Evolutionary conservation across 176 grass and related monocot genomes (phyloP).

Genomic region (Cenchrus americanus): DNA sequence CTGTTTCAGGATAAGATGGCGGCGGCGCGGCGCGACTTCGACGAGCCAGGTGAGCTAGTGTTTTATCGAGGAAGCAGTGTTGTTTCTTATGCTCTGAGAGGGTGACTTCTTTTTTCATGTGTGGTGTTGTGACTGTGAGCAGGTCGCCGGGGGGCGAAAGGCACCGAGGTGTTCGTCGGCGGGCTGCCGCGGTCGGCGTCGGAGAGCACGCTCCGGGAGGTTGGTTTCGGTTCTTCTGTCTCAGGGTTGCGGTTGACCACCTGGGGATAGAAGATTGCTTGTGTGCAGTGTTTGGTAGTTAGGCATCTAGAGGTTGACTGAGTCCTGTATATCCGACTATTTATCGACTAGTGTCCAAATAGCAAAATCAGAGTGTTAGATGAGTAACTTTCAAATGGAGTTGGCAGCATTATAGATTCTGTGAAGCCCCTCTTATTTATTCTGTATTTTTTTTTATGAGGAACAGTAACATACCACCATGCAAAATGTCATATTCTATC

Average conservation of each 20-base stretch:
- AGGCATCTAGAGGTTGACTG: neutral
- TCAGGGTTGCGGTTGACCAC: neutral
- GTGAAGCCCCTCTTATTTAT: neutral
- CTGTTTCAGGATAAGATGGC: conserved; percentile 45
- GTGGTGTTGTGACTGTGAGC: conserved; percentile 27
- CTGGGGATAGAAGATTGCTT: neutral
- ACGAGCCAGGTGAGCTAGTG: conserved; percentile 45
- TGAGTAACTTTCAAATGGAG: neutral
- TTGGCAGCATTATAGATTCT: neutral
- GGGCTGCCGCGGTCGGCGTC: conserved; percentile 67
- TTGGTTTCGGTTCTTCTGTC: conserved; percentile 31
- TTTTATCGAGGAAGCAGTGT: neutral
- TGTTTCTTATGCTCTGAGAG: neutral
- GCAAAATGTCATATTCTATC: neutral
- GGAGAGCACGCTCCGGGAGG: conserved; percentile 66
- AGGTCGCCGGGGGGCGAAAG: conserved; percentile 51
- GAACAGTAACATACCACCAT: neutral
- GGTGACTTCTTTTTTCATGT: neutral
- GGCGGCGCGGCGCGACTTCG: conserved; percentile 30
- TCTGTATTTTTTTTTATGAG: neutral
- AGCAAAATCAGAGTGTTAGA: neutral
- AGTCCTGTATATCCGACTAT: neutral
- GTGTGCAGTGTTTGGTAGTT: neutral
- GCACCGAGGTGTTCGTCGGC: conserved; percentile 79
- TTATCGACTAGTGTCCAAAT: neutral